Conservation (phyloP, 192 early-diverging fungal genomes). For the Dissophora globulifera region DNA sequence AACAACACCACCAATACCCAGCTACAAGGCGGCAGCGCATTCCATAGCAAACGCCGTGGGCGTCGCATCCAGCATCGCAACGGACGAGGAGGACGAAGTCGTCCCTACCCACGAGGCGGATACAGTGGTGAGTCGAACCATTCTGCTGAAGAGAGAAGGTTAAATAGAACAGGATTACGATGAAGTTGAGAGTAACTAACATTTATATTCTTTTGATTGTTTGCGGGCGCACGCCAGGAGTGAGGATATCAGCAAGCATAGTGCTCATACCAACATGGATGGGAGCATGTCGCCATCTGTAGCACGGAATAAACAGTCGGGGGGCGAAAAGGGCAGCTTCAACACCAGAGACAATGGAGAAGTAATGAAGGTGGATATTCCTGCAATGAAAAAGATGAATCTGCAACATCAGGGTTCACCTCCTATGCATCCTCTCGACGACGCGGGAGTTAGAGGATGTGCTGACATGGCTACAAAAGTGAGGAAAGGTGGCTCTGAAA, state of each 20-base stretch:
- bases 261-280: too few relatives aligned
- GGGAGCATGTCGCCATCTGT: not conserved
- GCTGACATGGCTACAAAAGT: not conserved
- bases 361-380: not conserved
- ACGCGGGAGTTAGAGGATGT: not conserved
- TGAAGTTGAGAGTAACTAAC: not conserved
- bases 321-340: not conserved
- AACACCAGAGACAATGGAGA: not conserved
- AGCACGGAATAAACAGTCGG: not conserved
- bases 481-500: not conserved
- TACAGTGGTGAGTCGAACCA: not conserved
- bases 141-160: too few relatives aligned
- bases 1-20: not conserved
- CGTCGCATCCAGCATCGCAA: not conserved
- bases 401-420: not conserved
- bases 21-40: not conserved
- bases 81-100: not conserved
- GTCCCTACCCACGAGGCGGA: not conserved
- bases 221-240: not conserved
- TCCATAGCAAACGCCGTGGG: not conserved
- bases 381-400: not conserved
- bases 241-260: not conserved
- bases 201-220: not conserved
- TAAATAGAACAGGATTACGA: too few relatives aligned
- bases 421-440: conserved; percentile 1